phyloP scores from a whole-genome alignment of 495 filamentous ascomycete species.

The Penicillium lagena region DNA sequence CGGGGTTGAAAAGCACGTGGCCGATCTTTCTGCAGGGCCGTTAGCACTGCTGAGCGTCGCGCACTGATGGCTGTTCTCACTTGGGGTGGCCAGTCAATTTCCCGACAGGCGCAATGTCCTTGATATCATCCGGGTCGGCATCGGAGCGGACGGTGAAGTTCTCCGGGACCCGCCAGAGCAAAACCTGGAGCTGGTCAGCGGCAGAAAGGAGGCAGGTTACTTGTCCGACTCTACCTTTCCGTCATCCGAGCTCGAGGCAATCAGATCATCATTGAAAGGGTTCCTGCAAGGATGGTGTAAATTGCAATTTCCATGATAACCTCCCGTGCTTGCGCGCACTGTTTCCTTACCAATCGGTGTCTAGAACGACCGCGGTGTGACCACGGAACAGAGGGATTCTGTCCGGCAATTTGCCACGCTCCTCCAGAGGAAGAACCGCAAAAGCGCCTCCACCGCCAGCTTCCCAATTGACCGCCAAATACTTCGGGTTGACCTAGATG shows the following conservation, averaged over 20 bases:
- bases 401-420: constrained; percentile 84
- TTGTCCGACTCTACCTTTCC: constrained; percentile 58
- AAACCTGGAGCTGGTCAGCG: constrained; percentile 48
- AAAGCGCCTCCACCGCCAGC: constrained; percentile 94
- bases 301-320: background rate
- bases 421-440: constrained; percentile 86
- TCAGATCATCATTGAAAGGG: constrained; percentile 87
- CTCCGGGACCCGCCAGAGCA: constrained; percentile 92
- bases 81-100: constrained; percentile 65
- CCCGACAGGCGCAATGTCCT: constrained; percentile 72
- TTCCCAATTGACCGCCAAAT: constrained; percentile 97
- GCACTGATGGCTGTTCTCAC: constrained; percentile 19
- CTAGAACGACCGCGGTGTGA: constrained; percentile 89
- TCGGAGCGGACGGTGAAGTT: constrained; percentile 78
- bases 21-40: constrained; percentile 70
- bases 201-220: background rate
- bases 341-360: constrained; percentile 83
- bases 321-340: constrained; percentile 5
- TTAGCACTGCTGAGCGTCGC: background rate
- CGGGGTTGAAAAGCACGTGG: constrained; percentile 95
- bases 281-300: constrained; percentile 55
- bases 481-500: constrained; percentile 82
- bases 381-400: constrained; percentile 91
- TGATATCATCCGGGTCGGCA: constrained; percentile 62
- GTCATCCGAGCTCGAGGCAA: constrained; percentile 93